Evolutionary conservation across 2,329 filamentous ascomycete genomes (phyloP).

Genomic region (Gnomoniopsis sp.): DNA sequence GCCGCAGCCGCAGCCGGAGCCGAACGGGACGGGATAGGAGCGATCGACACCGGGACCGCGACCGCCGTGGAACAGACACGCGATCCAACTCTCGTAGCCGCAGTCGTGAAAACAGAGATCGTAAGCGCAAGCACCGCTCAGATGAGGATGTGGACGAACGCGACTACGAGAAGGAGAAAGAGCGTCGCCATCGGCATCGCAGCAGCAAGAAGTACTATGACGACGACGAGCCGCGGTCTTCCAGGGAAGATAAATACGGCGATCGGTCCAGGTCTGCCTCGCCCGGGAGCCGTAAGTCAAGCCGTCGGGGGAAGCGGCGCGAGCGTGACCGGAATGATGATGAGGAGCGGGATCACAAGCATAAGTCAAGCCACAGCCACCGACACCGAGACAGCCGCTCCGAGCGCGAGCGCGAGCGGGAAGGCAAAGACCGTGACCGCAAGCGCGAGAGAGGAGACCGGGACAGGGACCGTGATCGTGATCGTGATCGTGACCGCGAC

Average conservation of each 20-base stretch:
- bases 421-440: constrained; percentile 22
- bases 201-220: constrained; percentile 17
- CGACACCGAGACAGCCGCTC: constrained; percentile 18
- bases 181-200: constrained; percentile 15
- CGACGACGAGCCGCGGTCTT: constrained; percentile 12
- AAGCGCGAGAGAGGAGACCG: constrained; percentile 31
- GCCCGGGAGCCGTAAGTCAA: constrained; percentile 18
- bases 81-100: constrained; percentile 8
- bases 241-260: constrained; percentile 18
- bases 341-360: constrained; percentile 21
- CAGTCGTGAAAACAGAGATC: constrained; percentile 17
- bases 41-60: constrained; percentile 10
- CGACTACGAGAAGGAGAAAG: constrained; percentile 16
- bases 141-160: constrained; percentile 13
- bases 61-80: constrained; percentile 13
- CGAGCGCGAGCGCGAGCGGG: constrained; percentile 20
- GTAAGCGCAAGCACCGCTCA: constrained; percentile 17
- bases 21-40: constrained; percentile 18
- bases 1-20: constrained; percentile 24
- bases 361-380: constrained; percentile 13
- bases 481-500: constrained; percentile 32
- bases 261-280: constrained; percentile 20
- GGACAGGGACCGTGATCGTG: constrained; percentile 36
- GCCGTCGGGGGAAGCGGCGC: constrained; percentile 19
- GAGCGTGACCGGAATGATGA: constrained; percentile 24